Conservation (phyloP, 208 protist genomes). For the Strigomonas galati region DNA sequence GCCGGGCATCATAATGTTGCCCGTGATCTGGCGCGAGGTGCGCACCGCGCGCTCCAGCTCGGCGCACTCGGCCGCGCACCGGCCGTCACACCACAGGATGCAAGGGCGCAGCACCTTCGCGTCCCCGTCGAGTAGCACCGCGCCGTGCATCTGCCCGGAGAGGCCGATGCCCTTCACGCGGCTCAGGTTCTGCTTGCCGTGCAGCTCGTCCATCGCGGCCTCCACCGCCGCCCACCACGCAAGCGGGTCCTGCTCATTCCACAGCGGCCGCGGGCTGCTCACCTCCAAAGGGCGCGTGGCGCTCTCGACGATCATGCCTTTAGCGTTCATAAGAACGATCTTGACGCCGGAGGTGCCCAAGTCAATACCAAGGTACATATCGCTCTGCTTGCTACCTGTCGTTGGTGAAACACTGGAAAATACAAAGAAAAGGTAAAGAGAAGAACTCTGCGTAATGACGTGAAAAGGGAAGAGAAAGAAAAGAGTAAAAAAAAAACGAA, state of each 20-base stretch:
- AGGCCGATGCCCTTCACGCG: conserved; percentile 54
- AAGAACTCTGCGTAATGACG: conserved; percentile 1
- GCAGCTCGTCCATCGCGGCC: conserved; percentile 47
- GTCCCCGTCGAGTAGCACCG: conserved; percentile 58
- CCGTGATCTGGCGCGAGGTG: conserved; percentile 51
- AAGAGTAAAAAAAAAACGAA: conserved; percentile 9
- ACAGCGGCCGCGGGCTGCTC: conserved; percentile 59
- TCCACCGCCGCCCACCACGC: conserved; percentile 64
- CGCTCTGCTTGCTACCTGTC: background rate
- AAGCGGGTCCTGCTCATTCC: conserved; percentile 65
- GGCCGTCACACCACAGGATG: conserved; percentile 81
- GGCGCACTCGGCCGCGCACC: conserved; percentile 55
- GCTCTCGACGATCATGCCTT: conserved; percentile 58
- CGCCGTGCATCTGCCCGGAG: conserved; percentile 73
- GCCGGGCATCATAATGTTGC: conserved; percentile 81
- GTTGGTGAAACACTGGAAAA: background rate
- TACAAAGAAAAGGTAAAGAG: background rate
- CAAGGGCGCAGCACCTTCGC: conserved; percentile 62
- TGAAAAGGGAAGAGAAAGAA: conserved; percentile 11
- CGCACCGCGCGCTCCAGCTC: conserved; percentile 66
- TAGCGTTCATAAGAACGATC: conserved; percentile 49
- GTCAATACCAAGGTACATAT: conserved; percentile 71
- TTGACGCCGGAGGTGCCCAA: conserved; percentile 72
- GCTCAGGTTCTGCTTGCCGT: conserved; percentile 43
- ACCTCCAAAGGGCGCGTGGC: conserved; percentile 44